These are phyloP conservation scores for Heliosperma pusillum DNA, from an alignment of 148 eudicot species.

Conservation along the genomic window DNA sequence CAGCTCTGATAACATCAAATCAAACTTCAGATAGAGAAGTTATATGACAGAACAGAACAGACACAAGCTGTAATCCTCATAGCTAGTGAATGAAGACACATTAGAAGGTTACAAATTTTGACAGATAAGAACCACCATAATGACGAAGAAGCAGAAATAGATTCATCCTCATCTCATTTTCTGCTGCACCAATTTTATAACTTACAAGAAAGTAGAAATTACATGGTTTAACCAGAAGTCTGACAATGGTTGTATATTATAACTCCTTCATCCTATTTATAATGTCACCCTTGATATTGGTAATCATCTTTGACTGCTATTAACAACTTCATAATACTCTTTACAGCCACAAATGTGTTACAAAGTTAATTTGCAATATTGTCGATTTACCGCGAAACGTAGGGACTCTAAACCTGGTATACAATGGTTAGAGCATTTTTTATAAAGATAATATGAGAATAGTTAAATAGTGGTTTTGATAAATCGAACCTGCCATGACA, in stretches of 20 bases:
- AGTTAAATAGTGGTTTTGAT: not conserved
- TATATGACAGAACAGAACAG: not conserved
- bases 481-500: not conserved
- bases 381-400: not conserved
- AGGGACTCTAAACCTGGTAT: not conserved
- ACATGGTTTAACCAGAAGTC: too few species aligned
- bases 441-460: not conserved
- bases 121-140: not conserved
- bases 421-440: not conserved
- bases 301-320: too few species aligned
- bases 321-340: too few species aligned
- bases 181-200: not conserved
- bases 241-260: too few species aligned
- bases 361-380: too few species aligned
- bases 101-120: not conserved
- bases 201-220: too few species aligned
- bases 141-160: not conserved
- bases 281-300: too few species aligned
- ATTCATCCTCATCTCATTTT: not conserved
- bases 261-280: too few species aligned
- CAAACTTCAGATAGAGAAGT: not conserved
- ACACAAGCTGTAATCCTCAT: not conserved
- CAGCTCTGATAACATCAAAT: not conserved
- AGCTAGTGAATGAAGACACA: not conserved
- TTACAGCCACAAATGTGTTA: too few species aligned